Conservation (phyloP, 139 green algal genomes). For the Chloropicon primus region DNA sequence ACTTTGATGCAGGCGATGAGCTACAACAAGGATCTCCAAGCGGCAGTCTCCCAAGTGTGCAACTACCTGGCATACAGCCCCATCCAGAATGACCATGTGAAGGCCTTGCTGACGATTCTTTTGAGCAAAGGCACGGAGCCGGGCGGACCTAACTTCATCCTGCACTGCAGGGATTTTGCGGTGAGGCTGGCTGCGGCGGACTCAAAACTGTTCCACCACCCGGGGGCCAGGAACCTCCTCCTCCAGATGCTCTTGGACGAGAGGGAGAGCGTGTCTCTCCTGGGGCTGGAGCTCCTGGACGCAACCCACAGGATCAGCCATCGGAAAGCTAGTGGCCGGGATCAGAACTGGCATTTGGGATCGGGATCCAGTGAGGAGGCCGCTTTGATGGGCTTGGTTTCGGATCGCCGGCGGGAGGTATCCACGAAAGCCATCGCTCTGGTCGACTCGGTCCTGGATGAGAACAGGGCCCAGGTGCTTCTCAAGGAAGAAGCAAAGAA, state of each 20-base stretch:
- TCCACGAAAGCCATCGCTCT: not conserved
- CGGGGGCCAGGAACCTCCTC: not conserved
- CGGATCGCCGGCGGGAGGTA: not conserved
- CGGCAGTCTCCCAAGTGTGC: not conserved
- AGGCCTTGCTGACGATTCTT: not conserved
- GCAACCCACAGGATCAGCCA: not conserved
- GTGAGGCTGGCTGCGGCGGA: not conserved
- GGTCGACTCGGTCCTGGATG: not conserved
- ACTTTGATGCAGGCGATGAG: no score
- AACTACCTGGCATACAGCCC: not conserved
- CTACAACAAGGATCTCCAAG: not conserved
- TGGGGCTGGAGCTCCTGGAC: not conserved
- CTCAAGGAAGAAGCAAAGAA: not conserved
- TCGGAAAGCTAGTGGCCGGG: no score
- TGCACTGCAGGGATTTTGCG: not conserved
- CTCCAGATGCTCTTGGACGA: not conserved
- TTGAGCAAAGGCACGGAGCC: not conserved
- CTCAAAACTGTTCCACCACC: not conserved
- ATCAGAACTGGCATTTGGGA: no score
- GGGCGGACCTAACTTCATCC: not conserved
- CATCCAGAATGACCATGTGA: not conserved
- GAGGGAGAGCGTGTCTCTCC: not conserved
- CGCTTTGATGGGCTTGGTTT: not conserved
- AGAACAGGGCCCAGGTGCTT: not conserved
- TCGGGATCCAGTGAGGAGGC: not conserved